Evolutionary conservation across 75 land plant species (phyloP).

Genomic region (Cupressus sempervirens): DNA sequence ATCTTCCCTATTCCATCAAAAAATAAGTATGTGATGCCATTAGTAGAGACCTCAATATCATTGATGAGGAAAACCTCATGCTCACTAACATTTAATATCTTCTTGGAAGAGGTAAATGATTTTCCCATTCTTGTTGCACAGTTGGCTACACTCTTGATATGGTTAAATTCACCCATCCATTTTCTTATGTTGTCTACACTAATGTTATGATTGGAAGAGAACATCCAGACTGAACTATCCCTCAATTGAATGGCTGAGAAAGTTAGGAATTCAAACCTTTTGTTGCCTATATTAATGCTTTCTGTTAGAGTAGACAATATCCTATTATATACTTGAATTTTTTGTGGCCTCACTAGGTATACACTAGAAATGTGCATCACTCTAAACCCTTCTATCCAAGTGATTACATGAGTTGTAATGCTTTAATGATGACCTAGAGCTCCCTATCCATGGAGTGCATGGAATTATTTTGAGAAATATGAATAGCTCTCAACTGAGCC

Average conservation of each 20-base stretch:
- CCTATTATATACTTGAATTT: conserved; percentile 49
- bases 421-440: too few species aligned
- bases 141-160: conserved; percentile 66
- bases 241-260: conserved; percentile 93
- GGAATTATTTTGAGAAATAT: too few species aligned
- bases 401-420: too few species aligned
- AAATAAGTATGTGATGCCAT: conserved; percentile 67
- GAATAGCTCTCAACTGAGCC: too few species aligned
- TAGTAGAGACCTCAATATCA: conserved; percentile 51
- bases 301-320: conserved; percentile 51
- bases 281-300: conserved; percentile 57
- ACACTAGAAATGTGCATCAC: conserved; percentile 38
- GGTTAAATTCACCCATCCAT: conserved; percentile 86
- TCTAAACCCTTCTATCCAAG: too few species aligned
- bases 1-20: conserved; percentile 96
- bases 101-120: conserved; percentile 68
- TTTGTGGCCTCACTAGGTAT: conserved; percentile 26
- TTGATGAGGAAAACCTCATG: conserved; percentile 55
- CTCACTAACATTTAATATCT: conserved; percentile 38
- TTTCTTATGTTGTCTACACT: conserved; percentile 59
- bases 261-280: conserved; percentile 75
- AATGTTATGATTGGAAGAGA: conserved; percentile 58
- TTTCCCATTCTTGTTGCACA: conserved; percentile 98
- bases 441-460: too few species aligned
- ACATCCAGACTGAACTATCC: conserved; percentile 82